These are phyloP conservation scores for Candida schatavii DNA, from an alignment of 805 yeast species.

Conservation along the genomic window DNA sequence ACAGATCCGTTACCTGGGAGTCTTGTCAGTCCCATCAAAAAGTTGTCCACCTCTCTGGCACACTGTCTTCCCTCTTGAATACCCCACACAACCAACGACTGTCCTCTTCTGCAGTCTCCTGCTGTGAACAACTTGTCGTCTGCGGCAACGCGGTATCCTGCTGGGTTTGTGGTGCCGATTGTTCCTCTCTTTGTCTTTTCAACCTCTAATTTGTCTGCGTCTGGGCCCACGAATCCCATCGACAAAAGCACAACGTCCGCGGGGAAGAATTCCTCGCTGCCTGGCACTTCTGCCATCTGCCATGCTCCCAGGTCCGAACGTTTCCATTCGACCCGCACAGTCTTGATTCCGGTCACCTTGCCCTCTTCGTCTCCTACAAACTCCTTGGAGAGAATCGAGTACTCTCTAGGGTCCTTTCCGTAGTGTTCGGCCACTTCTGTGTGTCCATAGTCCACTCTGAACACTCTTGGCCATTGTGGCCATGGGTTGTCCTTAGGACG, in stretches of 20 bases:
- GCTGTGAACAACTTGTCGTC: conserved; percentile 82
- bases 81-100: conserved; percentile 98
- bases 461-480: conserved; percentile 99
- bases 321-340: conserved; percentile 98
- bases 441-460: conserved; percentile 98
- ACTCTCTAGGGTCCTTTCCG: conserved; percentile 97
- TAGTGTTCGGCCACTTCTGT: conserved; percentile 91
- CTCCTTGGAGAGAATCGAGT: conserved; percentile 91
- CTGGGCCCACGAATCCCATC: conserved; percentile 98
- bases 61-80: conserved; percentile 99
- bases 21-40: conserved; percentile 71
- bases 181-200: conserved; percentile 84
- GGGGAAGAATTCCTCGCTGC: conserved; percentile 88
- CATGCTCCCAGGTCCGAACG: conserved; percentile 93
- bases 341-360: conserved; percentile 90
- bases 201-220: conserved; percentile 67
- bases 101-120: conserved; percentile 99
- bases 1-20: conserved; percentile 95
- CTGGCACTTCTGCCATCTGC: conserved; percentile 98
- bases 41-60: conserved; percentile 88
- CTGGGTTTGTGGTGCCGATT: conserved; percentile 58
- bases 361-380: conserved; percentile 94
- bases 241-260: conserved; percentile 92
- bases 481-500: conserved; percentile 96
- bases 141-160: conserved; percentile 62